Base-by-base conservation (phyloP, 768 basidiomycete species). In the Mrakia blollopis region DNA sequence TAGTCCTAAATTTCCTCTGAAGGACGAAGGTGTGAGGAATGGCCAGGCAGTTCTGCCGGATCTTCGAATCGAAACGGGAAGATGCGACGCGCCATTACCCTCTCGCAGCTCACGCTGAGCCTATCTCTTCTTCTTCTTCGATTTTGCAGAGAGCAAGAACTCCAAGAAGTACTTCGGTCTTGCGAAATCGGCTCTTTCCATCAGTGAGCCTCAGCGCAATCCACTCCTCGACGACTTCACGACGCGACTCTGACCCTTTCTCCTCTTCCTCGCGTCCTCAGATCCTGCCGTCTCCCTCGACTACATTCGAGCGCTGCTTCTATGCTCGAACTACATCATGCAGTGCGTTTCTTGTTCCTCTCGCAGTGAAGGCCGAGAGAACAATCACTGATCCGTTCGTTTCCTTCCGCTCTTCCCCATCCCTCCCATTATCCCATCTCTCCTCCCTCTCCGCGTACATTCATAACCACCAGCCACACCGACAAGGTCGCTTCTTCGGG, bases 131-230 rank as follows among this genome's bases (percentile, higher is more conserved):
- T 28, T 10, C 25, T 57, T 57, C 57, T 57, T 28, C 10, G 11
- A 1, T 9, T 28, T 13, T 13, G 1, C n/a, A 57, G 57, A 57
- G 57, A 57, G 57, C 57, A 57, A 57, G 14, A 57, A 57, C 57
- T 57, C 57, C 25, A 57, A 10, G 25, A 57, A 25, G 57, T 68
- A 10, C 74, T 75, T 52, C 63, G 63, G 30, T 6, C 39, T 75
- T 0, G 74, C 74, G 14, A 75, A 75, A 32, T n/a, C 65, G 1
- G 44, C 44, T 21, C 47, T 75, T 14, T 47, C 62, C 25, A 37
- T 68, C 57, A 57, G 57, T 57, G 23, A 28, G 57, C 28, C 25
- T 8, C 14, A 11, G 44, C n/a, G 44, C 44, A 7, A 11, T 14
- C 14, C 44, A 14, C 11, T 57, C 25, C 25, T 57, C 6, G 1